phyloP scores from a whole-genome alignment of 2,329 filamentous ascomycete species.

The Nigrospora oryzae region DNA sequence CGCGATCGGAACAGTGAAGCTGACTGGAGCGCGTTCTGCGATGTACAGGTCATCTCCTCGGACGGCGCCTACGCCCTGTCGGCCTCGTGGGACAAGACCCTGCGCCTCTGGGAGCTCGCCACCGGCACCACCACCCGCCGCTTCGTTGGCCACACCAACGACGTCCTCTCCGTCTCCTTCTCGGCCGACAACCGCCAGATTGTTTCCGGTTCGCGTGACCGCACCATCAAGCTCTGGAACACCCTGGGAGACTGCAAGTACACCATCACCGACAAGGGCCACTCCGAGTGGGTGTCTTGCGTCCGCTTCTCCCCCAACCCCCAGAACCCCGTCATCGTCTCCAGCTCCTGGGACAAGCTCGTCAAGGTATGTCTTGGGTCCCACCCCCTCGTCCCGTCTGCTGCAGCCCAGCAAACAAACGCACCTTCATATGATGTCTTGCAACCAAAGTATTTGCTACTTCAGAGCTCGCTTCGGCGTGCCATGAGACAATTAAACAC shows the following conservation, averaged over 20 bases:
- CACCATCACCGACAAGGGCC: slow-evolving; percentile 99
- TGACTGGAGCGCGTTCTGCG: slow-evolving; percentile 17
- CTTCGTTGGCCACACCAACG: slow-evolving; percentile 99
- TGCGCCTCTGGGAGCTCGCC: slow-evolving; percentile 98
- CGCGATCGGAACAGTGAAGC: neutral
- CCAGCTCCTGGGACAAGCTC: slow-evolving; percentile 98
- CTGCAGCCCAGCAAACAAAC: neutral
- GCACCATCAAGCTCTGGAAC: slow-evolving; percentile 99
- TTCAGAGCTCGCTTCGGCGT: slow-evolving; percentile 82
- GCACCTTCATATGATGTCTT: slow-evolving; percentile 75
- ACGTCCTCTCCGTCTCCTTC: slow-evolving; percentile 99
- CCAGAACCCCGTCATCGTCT: slow-evolving; percentile 99
- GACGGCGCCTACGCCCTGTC: slow-evolving; percentile 99
- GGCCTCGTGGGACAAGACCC: slow-evolving; percentile 99
- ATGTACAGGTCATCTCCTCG: slow-evolving; percentile 85
- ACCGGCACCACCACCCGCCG: slow-evolving; percentile 95
- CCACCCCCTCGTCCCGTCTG: neutral
- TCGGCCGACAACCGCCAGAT: slow-evolving; percentile 99
- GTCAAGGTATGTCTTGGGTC: slow-evolving; percentile 68
- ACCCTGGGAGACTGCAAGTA: slow-evolving; percentile 99
- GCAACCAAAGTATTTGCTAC: slow-evolving; percentile 99
- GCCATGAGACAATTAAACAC: slow-evolving; percentile 98
- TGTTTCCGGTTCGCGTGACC: slow-evolving; percentile 96
- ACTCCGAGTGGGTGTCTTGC: slow-evolving; percentile 99
- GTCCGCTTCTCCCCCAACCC: slow-evolving; percentile 99